A percentile compares a stretch with the other conserved stretches of the same genome.
These are phyloP conservation scores for Paracorniculantispora psalliotae DNA, from an alignment of 2,329 filamentous ascomycete genomes.

Conservation along the genomic window DNA sequence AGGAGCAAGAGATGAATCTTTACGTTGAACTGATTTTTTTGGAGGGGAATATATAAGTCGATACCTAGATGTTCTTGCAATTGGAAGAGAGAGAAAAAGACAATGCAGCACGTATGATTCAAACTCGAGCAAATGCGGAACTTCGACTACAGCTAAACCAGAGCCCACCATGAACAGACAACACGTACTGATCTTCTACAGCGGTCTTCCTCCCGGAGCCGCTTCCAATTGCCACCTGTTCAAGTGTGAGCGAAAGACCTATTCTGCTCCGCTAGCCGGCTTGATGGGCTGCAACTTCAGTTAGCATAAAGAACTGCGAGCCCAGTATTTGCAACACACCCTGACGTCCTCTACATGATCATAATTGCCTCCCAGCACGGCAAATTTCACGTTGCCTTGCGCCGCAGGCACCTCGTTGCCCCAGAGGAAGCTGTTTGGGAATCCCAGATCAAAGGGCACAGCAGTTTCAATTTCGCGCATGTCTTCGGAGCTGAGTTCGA, in stretches of 20 bases:
- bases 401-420: slow-evolving; percentile 32
- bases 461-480: slow-evolving; percentile 62
- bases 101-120: not conserved
- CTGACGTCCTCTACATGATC: slow-evolving; percentile 44
- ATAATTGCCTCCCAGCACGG: slow-evolving; percentile 42
- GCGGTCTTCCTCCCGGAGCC: not conserved
- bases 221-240: slow-evolving; percentile 29
- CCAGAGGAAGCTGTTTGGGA: slow-evolving; percentile 58
- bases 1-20: slow-evolving; percentile 6
- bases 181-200: too few relatives aligned
- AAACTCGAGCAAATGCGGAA: not conserved
- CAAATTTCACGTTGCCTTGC: slow-evolving; percentile 38
- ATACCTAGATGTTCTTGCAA: slow-evolving; percentile 5
- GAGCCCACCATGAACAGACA: not conserved
- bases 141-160: not conserved
- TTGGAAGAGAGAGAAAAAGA: not conserved
- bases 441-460: slow-evolving; percentile 59
- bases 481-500: slow-evolving; percentile 56
- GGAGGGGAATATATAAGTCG: not conserved
- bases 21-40: not conserved
- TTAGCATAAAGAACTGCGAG: not conserved
- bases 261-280: slow-evolving; percentile 36
- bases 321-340: slow-evolving; percentile 21
- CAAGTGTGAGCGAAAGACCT: slow-evolving; percentile 31
- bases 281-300: slow-evolving; percentile 34